Evolutionary conservation across 2,329 filamentous ascomycete genomes (phyloP).

Genomic region (Didymella lethalis): DNA sequence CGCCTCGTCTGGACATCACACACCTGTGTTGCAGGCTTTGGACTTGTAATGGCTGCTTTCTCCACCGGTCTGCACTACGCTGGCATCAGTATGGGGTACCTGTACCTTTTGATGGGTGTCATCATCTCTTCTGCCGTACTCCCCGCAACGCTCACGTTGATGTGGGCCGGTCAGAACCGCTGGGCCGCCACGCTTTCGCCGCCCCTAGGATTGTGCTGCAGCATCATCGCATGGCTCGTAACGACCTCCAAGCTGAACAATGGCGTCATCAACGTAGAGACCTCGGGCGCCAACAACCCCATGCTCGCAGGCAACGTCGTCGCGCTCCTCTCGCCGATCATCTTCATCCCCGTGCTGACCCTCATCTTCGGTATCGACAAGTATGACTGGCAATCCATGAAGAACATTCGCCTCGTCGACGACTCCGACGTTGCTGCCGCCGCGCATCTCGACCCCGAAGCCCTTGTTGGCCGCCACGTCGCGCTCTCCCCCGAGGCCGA

Average conservation of each 20-base stretch:
- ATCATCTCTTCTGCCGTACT: slow-evolving; percentile 87
- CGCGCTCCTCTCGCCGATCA: slow-evolving; percentile 75
- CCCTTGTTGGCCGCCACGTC: slow-evolving; percentile 56
- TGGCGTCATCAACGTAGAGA: slow-evolving; percentile 43
- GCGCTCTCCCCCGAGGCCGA: slow-evolving; percentile 41
- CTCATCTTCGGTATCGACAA: slow-evolving; percentile 72
- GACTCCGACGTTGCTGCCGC: slow-evolving; percentile 74
- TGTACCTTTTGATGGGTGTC: slow-evolving; percentile 90
- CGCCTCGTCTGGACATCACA: slow-evolving; percentile 82
- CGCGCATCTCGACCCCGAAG: slow-evolving; percentile 68
- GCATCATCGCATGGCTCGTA: slow-evolving; percentile 62
- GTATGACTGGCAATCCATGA: slow-evolving; percentile 88
- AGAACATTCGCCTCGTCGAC: slow-evolving; percentile 76
- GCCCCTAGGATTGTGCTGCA: slow-evolving; percentile 71
- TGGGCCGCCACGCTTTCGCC: slow-evolving; percentile 74
- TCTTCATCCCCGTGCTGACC: slow-evolving; percentile 79
- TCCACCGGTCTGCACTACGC: slow-evolving; percentile 70
- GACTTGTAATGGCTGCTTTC: slow-evolving; percentile 80
- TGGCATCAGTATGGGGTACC: slow-evolving; percentile 73
- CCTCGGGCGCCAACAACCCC: slow-evolving; percentile 73
- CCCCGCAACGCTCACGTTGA: slow-evolving; percentile 78
- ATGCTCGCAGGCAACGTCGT: slow-evolving; percentile 90
- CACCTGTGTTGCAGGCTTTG: slow-evolving; percentile 74
- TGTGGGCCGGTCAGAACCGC: slow-evolving; percentile 82
- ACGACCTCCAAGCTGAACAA: slow-evolving; percentile 47